These are phyloP conservation scores for Podaxis sp. DNA, from an alignment of 768 basidiomycete species.

Conservation along the genomic window DNA sequence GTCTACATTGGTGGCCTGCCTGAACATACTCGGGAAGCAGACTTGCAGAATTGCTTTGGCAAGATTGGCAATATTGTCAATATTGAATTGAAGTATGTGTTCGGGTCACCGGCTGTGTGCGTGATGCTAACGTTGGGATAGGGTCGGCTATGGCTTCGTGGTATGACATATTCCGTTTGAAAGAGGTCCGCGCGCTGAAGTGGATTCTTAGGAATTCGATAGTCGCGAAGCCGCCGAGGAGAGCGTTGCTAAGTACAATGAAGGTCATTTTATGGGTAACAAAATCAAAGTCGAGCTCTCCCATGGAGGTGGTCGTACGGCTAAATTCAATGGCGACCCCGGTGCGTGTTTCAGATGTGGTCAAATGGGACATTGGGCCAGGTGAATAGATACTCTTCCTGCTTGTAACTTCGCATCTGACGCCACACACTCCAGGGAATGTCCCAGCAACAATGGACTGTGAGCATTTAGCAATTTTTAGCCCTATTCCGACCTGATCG, in stretches of 20 bases:
- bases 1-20: slow-evolving; percentile 91
- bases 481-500: background rate
- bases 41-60: slow-evolving; percentile 82
- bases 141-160: slow-evolving; percentile 88
- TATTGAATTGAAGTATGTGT: slow-evolving; percentile 80
- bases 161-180: slow-evolving; percentile 44
- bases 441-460: slow-evolving; percentile 57
- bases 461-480: slow-evolving; percentile 34
- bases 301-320: slow-evolving; percentile 78
- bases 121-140: slow-evolving; percentile 30
- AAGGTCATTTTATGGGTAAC: slow-evolving; percentile 90
- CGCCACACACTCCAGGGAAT: slow-evolving; percentile 52
- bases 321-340: slow-evolving; percentile 82
- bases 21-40: slow-evolving; percentile 83
- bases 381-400: slow-evolving; percentile 42
- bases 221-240: slow-evolving; percentile 79
- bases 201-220: slow-evolving; percentile 71
- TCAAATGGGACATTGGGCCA: slow-evolving; percentile 86
- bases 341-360: slow-evolving; percentile 90
- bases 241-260: slow-evolving; percentile 85
- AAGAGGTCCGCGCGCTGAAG: background rate
- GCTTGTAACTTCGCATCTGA: slow-evolving; percentile 10
- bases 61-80: slow-evolving; percentile 76
- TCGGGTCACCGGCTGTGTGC: slow-evolving; percentile 15
- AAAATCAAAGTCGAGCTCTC: slow-evolving; percentile 88